These are phyloP conservation scores for Daldinia eschscholtzii DNA, from an alignment of 2,329 filamentous ascomycete genomes.

Conservation along the genomic window DNA sequence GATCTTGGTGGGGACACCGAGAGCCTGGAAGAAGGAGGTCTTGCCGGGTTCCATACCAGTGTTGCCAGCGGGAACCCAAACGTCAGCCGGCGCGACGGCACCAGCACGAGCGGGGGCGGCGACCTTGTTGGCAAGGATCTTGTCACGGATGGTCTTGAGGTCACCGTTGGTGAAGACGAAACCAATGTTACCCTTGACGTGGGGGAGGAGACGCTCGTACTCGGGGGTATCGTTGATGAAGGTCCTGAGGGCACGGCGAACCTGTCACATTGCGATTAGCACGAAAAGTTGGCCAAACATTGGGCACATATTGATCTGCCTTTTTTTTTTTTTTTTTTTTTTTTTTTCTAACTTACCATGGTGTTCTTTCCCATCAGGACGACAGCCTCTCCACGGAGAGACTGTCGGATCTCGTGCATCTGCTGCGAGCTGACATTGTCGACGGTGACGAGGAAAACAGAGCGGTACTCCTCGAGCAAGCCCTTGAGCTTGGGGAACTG, in stretches of 20 bases:
- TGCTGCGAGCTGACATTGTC: conserved; percentile 99
- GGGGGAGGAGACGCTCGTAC: conserved; percentile 97
- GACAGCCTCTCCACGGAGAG: conserved; percentile 91
- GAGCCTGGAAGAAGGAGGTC: conserved; percentile 99
- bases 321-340: conserved; percentile 14
- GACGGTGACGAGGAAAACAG: conserved; percentile 96
- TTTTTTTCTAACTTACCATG: conserved; percentile 75
- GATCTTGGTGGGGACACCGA: conserved; percentile 99
- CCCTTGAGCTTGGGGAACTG: conserved; percentile 99
- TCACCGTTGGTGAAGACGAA: conserved; percentile 99
- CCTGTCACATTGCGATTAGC: conserved; percentile 60
- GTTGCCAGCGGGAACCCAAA: conserved; percentile 97
- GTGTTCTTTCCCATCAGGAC: conserved; percentile 99
- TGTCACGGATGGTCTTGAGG: conserved; percentile 91
- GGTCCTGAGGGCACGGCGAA: conserved; percentile 96
- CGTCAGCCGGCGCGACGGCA: conserved; percentile 92
- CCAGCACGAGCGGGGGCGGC: conserved; percentile 97
- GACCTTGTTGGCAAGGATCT: conserved; percentile 97
- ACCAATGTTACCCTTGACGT: conserved; percentile 97
- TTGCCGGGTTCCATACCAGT: conserved; percentile 99
- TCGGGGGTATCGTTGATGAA: conserved; percentile 92
- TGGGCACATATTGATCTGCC: not conserved
- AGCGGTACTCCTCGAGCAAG: conserved; percentile 96
- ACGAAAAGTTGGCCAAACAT: not conserved
- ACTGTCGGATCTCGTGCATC: conserved; percentile 99